phyloP scores from a whole-genome alignment of 2,329 filamentous ascomycete genomes.

The Didymella exigua region DNA sequence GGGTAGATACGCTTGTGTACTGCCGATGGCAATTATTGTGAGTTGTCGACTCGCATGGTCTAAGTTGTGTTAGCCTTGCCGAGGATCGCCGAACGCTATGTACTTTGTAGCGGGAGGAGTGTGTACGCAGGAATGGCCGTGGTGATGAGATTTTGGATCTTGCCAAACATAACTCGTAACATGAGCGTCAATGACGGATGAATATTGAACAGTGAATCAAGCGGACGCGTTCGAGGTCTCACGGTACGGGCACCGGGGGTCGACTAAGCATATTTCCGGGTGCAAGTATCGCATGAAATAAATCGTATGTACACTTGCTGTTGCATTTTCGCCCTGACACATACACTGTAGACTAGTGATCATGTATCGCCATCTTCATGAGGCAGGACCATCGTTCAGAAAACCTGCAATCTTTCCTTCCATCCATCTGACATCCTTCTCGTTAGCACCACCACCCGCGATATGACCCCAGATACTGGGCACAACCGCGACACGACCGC shows the following conservation, averaged over 20 bases:
- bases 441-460: slow-evolving; percentile 47
- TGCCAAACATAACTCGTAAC: no score
- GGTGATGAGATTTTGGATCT: not conserved
- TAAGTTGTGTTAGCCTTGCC: slow-evolving; percentile 9
- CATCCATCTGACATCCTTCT: slow-evolving; percentile 39
- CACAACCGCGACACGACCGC: slow-evolving; percentile 41
- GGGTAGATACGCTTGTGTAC: slow-evolving; percentile 1
- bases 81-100: slow-evolving; percentile 4
- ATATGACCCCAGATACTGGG: slow-evolving; percentile 52
- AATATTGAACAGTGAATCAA: not conserved
- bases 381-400: slow-evolving; percentile 5
- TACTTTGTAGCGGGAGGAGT: not conserved
- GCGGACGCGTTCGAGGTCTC: no score
- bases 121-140: slow-evolving; percentile 3
- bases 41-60: slow-evolving; percentile 5
- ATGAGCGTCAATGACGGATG: no score
- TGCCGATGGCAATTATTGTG: slow-evolving; percentile 9
- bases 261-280: no score
- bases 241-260: no score
- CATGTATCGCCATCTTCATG: not conserved
- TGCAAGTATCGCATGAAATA: not conserved
- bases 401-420: slow-evolving; percentile 19
- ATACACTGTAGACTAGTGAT: no score
- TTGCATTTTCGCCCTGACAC: no score
- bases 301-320: not conserved